A percentile compares a stretch with the other conserved stretches of the same genome.
Conservation (phyloP, 129 eudicot genomes). For the Artemisia tridentata region DNA sequence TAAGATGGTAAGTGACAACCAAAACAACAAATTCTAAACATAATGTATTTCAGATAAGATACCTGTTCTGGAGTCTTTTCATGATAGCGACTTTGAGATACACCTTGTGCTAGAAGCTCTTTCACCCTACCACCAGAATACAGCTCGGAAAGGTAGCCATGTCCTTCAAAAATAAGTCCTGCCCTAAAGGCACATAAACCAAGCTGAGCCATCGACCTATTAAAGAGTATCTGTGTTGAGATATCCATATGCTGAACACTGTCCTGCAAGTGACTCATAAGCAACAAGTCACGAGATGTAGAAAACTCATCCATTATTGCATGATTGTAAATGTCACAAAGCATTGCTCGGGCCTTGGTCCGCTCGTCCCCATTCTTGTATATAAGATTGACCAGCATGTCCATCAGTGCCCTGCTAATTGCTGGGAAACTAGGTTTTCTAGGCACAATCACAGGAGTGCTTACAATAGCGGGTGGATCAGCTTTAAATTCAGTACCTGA, state of each 20-base stretch:
- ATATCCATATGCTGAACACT: slow-evolving; percentile 88
- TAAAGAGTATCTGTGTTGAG: slow-evolving; percentile 81
- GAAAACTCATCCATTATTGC: slow-evolving; percentile 81
- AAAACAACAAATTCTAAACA: not conserved
- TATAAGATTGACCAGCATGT: slow-evolving; percentile 73
- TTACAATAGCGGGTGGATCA: slow-evolving; percentile 68
- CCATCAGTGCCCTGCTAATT: slow-evolving; percentile 76
- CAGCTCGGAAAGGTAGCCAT: slow-evolving; percentile 82
- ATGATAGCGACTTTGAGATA: slow-evolving; percentile 88
- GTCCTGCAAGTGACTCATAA: slow-evolving; percentile 97
- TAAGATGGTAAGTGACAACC: not conserved
- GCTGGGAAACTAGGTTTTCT: slow-evolving; percentile 75
- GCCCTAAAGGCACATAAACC: slow-evolving; percentile 93
- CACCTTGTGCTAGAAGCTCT: slow-evolving; percentile 93
- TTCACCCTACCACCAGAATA: slow-evolving; percentile 97
- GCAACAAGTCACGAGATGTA: slow-evolving; percentile 68
- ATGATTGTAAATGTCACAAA: slow-evolving; percentile 91
- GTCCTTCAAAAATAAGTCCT: slow-evolving; percentile 78
- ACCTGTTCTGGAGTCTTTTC: slow-evolving; percentile 98
- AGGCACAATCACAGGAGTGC: slow-evolving; percentile 63
- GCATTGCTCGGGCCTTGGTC: slow-evolving; percentile 99
- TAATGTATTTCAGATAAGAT: slow-evolving; percentile 1
- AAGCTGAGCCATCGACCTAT: slow-evolving; percentile 92
- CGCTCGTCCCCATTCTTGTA: slow-evolving; percentile 92
- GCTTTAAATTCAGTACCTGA: slow-evolving; percentile 46